Evolutionary conservation across 2,329 filamentous ascomycete genomes (phyloP).

Genomic region (Pseudocercospora ulei): DNA sequence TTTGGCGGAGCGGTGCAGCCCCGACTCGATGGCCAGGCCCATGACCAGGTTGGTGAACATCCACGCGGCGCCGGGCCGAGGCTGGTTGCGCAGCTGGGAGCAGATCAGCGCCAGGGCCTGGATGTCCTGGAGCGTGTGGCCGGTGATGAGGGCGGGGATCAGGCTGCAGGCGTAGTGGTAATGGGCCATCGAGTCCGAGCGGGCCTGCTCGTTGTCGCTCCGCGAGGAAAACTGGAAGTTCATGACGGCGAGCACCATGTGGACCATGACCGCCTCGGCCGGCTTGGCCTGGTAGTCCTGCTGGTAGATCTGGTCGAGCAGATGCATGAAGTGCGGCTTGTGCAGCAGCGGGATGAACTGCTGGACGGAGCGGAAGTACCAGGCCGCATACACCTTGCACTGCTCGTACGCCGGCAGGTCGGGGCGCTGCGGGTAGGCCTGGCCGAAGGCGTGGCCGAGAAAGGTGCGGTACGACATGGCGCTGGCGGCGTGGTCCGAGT

Average conservation of each 20-base stretch:
- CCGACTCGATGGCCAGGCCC: slow-evolving; percentile 61
- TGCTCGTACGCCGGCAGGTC: slow-evolving; percentile 55
- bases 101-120: slow-evolving; percentile 66
- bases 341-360: slow-evolving; percentile 68
- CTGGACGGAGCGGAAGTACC: slow-evolving; percentile 65
- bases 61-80: slow-evolving; percentile 66
- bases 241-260: slow-evolving; percentile 71
- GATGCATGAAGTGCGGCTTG: slow-evolving; percentile 58
- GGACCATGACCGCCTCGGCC: slow-evolving; percentile 59
- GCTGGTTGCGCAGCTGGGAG: slow-evolving; percentile 63
- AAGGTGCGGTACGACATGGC: slow-evolving; percentile 62
- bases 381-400: slow-evolving; percentile 59
- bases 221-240: slow-evolving; percentile 67
- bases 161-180: slow-evolving; percentile 66
- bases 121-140: slow-evolving; percentile 55
- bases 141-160: slow-evolving; percentile 54
- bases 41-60: slow-evolving; percentile 57
- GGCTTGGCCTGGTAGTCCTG: slow-evolving; percentile 54
- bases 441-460: slow-evolving; percentile 53
- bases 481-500: slow-evolving; percentile 53
- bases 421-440: slow-evolving; percentile 47
- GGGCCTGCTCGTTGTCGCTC: slow-evolving; percentile 50
- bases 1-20: slow-evolving; percentile 62
- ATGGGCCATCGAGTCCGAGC: slow-evolving; percentile 61
- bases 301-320: slow-evolving; percentile 62